Conservation (phyloP, 176 grass and related monocot genomes). For the Triticum urartu region DNA sequence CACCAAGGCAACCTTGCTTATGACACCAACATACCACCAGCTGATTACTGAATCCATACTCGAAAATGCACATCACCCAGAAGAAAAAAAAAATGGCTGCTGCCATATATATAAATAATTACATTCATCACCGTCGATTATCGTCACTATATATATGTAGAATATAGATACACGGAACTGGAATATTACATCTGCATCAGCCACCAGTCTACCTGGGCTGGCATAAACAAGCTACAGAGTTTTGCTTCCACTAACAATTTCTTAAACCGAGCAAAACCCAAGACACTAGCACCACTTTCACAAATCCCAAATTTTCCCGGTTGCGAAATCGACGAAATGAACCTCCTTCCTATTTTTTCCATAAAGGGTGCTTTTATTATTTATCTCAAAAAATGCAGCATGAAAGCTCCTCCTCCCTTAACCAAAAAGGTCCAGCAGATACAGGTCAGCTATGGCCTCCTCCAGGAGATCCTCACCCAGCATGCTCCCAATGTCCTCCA, state of each 20-base stretch:
- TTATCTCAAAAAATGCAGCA: no score
- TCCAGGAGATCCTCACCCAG: slow-evolving; percentile 51
- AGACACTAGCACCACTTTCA: background rate
- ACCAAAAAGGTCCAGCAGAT: background rate
- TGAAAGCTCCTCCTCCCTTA: background rate
- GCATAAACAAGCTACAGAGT: no score
- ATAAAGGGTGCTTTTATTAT: no score
- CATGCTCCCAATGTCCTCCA: slow-evolving; percentile 35
- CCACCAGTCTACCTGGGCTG: no score
- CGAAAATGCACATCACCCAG: background rate
- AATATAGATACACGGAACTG: no score
- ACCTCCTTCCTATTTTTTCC: no score
- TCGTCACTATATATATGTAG: no score
- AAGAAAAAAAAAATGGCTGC: background rate
- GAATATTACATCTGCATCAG: no score
- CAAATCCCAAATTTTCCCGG: background rate
- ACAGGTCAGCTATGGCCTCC: slow-evolving; percentile 42
- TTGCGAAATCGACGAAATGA: background rate
- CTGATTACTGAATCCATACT: background rate
- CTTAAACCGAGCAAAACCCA: background rate
- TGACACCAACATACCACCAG: background rate
- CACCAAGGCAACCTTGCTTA: no score
- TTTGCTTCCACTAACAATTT: background rate
- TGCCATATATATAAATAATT: background rate
- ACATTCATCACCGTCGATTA: background rate